Base-by-base conservation (phyloP, 139 green algal species). In the Coelastrella sp. region DNA sequence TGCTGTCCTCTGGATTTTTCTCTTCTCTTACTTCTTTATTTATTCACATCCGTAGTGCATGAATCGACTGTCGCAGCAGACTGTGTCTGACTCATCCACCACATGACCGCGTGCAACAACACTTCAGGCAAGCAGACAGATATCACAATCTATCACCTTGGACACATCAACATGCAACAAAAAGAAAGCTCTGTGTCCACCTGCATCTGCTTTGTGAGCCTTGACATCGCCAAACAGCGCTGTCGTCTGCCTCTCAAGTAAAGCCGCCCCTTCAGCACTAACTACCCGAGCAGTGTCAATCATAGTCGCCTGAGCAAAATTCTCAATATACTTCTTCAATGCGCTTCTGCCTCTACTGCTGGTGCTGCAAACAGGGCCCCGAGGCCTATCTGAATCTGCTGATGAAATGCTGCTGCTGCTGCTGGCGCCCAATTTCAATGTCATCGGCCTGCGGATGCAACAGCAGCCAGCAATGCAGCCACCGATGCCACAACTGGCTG, bases 211-310 rank as follows among this genome's bases (percentile, higher is more conserved):
- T 68, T 25, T 67, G 96, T 94, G 9, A 98, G 92, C 51, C 89
- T 86, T 77, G 94, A 93, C 62, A 98, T 90, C 89, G 98, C 96
- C 96, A 90, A 98, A 97, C 86, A 99, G 86, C 19, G 93, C 96
- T 13, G 85, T 90, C 5, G 93, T 98, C 87, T 99, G 96, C 23
- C 93, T 86, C 88, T 98, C 95, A 60, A 98, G 93, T 75, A 99
- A 85, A 8, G 89, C 80, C 5, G 91, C 92, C 1, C 92, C 94
- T 89, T 98, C 96, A 25, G 88, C 50, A 38, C 91, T 96, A 63
- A 98, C 91, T 35, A 98, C 85, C 40, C 89, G 81, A 32, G 95
- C 94, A 30, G 92, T 98, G 67, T 96, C 89, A 51, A 94, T 81
- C 90, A 98, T 92, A 1, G 94, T 95, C 32, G 85, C 81, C 85